A percentile compares a stretch with the other conserved stretches of the same genome.
Evolutionary conservation across 345 rosid genomes (phyloP).

Genomic region (Syzygium aromaticum): DNA sequence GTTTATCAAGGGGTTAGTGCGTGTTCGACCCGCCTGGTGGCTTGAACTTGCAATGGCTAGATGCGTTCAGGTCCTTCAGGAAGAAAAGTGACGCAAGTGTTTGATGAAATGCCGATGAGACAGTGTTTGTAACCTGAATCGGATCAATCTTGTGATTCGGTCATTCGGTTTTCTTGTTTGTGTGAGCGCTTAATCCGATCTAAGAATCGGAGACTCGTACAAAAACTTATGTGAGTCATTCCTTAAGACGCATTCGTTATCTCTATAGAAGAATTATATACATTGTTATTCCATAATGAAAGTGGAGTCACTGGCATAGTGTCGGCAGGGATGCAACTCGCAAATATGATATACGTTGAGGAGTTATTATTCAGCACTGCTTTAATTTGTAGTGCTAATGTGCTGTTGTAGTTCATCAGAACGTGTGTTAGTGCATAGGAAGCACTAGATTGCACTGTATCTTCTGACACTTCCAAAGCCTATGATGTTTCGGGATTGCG

Average conservation of each 20-base stretch:
- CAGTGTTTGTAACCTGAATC: neutral
- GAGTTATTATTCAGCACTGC: neutral
- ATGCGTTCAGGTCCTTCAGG: neutral
- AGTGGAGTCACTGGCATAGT: neutral
- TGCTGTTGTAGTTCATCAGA: neutral
- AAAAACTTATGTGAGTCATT: neutral
- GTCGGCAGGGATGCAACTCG: neutral
- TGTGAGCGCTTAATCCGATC: neutral
- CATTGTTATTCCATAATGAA: neutral
- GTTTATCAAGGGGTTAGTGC: neutral
- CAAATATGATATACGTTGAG: neutral
- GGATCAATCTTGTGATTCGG: neutral
- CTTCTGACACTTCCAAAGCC: neutral
- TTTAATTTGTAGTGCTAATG: neutral
- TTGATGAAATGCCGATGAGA: neutral
- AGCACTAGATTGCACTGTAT: neutral
- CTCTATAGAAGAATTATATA: neutral
- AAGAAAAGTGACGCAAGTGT: neutral
- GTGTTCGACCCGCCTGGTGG: neutral
- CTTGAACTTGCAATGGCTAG: neutral
- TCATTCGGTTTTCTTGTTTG: neutral
- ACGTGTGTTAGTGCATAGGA: neutral
- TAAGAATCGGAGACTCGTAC: neutral
- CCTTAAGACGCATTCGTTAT: neutral
- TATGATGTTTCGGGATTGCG: neutral